A percentile compares a stretch with the other conserved stretches of the same genome.
Conservation (phyloP, 1,284 basidiomycete genomes). For the Earliella scabrosa region DNA sequence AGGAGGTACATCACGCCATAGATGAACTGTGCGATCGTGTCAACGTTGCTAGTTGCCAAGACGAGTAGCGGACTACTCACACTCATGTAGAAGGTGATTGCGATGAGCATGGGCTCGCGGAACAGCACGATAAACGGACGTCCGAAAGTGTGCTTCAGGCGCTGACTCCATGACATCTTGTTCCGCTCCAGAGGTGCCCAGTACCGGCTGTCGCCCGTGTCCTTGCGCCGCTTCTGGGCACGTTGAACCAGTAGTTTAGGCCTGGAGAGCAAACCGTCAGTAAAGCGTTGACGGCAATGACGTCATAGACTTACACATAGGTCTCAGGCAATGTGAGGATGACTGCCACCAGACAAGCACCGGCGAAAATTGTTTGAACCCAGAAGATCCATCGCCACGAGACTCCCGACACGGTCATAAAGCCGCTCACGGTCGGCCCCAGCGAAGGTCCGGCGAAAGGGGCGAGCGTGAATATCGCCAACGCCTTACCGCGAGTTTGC, state of each 20-base stretch:
- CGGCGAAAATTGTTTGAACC: conserved; percentile 71
- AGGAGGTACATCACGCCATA: conserved; percentile 50
- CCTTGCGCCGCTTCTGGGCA: conserved; percentile 38
- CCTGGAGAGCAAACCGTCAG: conserved; percentile 31
- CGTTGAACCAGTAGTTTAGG: conserved; percentile 48
- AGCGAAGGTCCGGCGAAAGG: conserved; percentile 70
- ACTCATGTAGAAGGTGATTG: conserved; percentile 52
- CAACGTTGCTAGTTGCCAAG: too few species aligned
- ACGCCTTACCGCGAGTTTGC: conserved; percentile 31
- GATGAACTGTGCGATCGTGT: conserved; percentile 34
- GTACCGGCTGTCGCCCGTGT: conserved; percentile 61
- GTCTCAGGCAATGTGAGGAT: conserved; percentile 48
- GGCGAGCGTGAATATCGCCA: conserved; percentile 41
- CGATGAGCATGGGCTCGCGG: conserved; percentile 50
- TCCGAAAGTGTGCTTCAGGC: conserved; percentile 38
- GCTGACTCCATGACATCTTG: conserved; percentile 36
- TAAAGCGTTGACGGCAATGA: neutral
- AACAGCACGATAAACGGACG: conserved; percentile 47
- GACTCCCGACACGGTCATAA: conserved; percentile 49
- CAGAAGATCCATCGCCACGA: conserved; percentile 82
- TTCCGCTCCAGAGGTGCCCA: conserved; percentile 45
- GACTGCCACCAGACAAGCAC: conserved; percentile 52
- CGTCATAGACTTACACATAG: neutral
- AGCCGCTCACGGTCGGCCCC: conserved; percentile 71
- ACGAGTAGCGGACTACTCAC: too few species aligned